These are phyloP conservation scores for Paxillus ammoniavirescens DNA, from an alignment of 768 basidiomycete genomes.

Conservation along the genomic window DNA sequence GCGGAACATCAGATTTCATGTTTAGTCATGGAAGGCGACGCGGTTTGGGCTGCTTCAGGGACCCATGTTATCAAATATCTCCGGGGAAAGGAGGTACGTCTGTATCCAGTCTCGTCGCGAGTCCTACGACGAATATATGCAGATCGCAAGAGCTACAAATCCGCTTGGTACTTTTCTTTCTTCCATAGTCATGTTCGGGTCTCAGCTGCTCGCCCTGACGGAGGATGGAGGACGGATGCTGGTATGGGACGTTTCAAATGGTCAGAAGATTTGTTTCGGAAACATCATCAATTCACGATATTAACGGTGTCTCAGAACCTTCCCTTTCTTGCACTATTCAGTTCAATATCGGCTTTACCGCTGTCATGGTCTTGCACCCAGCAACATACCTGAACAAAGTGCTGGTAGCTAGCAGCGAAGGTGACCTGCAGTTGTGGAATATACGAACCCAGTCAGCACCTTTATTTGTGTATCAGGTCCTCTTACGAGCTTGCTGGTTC, in stretches of 20 bases:
- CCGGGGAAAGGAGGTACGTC: conserved; percentile 80
- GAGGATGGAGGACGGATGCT: conserved; percentile 77
- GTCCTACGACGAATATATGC: conserved; percentile 5
- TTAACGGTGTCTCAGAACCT: conserved; percentile 19
- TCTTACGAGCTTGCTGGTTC: neutral
- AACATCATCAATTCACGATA: neutral
- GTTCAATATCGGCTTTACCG: conserved; percentile 83
- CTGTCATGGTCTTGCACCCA: conserved; percentile 85
- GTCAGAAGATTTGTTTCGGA: conserved; percentile 37
- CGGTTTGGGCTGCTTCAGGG: conserved; percentile 80
- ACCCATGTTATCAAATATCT: conserved; percentile 69
- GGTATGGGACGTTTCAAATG: conserved; percentile 69
- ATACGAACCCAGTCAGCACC: conserved; percentile 69
- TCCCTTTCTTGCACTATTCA: conserved; percentile 54
- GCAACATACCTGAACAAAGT: conserved; percentile 97
- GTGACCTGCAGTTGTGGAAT: conserved; percentile 92
- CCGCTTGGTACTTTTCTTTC: conserved; percentile 60
- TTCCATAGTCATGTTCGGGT: conserved; percentile 76
- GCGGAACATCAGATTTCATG: conserved; percentile 67
- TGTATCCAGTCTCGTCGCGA: neutral
- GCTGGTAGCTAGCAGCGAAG: conserved; percentile 78
- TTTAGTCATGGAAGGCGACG: conserved; percentile 81
- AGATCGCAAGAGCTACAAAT: conserved; percentile 59
- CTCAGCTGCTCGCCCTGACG: conserved; percentile 74
- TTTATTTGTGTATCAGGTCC: neutral